Percentiles rank a stretch among this genome's conserved stretches.
These are phyloP conservation scores for Diutina siamensis DNA, from an alignment of 1,139 yeast genomes.

Conservation along the genomic window DNA sequence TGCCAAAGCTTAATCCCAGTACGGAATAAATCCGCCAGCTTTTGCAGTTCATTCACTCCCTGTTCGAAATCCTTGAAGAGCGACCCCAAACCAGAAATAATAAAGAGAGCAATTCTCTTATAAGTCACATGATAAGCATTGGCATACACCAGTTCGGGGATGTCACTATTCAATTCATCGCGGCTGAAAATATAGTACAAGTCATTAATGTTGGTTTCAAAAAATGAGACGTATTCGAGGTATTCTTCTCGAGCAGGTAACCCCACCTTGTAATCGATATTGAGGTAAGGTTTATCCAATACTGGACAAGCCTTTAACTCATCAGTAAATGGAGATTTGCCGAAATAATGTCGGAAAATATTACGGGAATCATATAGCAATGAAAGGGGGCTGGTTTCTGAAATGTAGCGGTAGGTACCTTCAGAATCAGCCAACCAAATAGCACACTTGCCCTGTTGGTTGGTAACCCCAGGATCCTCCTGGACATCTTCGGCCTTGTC, in stretches of 20 bases:
- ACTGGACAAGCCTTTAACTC: conserved; percentile 4
- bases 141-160: background rate
- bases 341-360: conserved; percentile 1
- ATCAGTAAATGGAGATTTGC: background rate
- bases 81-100: conserved; percentile 3
- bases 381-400: conserved; percentile 1
- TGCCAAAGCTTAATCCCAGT: conserved; percentile 2
- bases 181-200: background rate
- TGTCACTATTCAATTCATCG: background rate
- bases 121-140: conserved; percentile 2
- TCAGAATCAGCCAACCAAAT: conserved; percentile 5
- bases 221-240: background rate
- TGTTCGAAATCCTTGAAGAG: conserved; percentile 2
- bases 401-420: conserved; percentile 3
- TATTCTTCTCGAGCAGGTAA: background rate
- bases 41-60: background rate
- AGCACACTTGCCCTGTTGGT: conserved; percentile 5
- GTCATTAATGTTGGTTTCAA: background rate
- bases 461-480: background rate
- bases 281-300: conserved; percentile 2
- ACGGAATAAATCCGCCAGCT: conserved; percentile 5
- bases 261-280: background rate
- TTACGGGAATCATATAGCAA: background rate
- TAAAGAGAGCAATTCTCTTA: background rate
- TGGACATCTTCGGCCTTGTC: background rate